Evolutionary conservation across 495 filamentous ascomycete species (phyloP).

Genomic region (Podospora sp.): DNA sequence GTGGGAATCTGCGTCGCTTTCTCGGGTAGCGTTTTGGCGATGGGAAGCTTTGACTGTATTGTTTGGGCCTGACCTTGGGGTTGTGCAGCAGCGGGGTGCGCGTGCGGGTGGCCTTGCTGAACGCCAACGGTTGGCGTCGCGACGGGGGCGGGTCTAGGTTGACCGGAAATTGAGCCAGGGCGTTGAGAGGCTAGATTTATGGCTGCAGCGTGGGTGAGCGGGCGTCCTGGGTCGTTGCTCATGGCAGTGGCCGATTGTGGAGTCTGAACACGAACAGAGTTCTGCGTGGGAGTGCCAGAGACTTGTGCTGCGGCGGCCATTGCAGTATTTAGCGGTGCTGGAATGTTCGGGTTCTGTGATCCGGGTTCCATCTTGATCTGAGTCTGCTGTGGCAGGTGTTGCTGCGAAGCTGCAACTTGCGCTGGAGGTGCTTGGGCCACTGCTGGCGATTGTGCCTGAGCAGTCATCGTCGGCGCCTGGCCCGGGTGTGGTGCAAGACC

Average conservation of each 20-base stretch:
- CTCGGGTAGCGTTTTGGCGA: constrained; percentile 75
- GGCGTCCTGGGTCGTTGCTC: constrained; percentile 44
- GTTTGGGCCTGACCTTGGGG: constrained; percentile 35
- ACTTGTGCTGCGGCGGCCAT: constrained; percentile 46
- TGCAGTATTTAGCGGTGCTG: constrained; percentile 51
- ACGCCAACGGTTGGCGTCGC: constrained; percentile 30
- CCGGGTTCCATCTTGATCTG: constrained; percentile 18
- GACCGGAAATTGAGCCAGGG: constrained; percentile 37
- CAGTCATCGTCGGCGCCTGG: constrained; percentile 31
- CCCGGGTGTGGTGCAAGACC: constrained; percentile 19
- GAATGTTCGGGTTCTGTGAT: constrained; percentile 14
- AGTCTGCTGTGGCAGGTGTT: constrained; percentile 34
- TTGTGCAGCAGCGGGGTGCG: constrained; percentile 42
- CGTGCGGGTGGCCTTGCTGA: constrained; percentile 56
- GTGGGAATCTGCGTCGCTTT: constrained; percentile 63
- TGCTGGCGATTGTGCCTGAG: constrained; percentile 28
- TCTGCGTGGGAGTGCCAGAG: constrained; percentile 48
- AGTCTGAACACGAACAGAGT: constrained; percentile 48
- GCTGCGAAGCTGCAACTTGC: constrained; percentile 31
- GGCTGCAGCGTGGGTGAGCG: constrained; percentile 51
- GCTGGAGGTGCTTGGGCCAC: constrained; percentile 21
- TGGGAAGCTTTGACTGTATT: constrained; percentile 63
- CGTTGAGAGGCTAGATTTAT: constrained; percentile 49
- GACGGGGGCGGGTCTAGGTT: constrained; percentile 7
- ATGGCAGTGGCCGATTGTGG: constrained; percentile 49